These are phyloP conservation scores for Parsonsia alboflavescens DNA, from an alignment of 257 asterid species.

Conservation along the genomic window DNA sequence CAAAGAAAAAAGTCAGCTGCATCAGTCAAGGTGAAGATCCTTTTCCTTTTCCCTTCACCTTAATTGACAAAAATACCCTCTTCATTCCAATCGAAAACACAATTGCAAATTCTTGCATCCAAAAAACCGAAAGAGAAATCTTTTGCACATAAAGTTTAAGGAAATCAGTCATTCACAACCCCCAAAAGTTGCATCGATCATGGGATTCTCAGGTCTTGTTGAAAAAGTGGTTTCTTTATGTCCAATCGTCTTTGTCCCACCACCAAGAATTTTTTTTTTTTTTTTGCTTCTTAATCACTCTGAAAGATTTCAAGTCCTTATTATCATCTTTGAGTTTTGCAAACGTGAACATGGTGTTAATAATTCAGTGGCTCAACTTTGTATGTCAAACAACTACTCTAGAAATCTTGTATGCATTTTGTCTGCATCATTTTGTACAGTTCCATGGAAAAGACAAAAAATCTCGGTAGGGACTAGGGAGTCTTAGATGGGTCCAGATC, in stretches of 20 bases:
- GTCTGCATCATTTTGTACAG: not conserved
- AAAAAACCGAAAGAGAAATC: not conserved
- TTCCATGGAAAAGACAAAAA: not conserved
- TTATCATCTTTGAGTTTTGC: not conserved
- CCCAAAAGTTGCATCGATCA: slow-evolving; percentile 1
- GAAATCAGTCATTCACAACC: not conserved
- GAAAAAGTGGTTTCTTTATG: not conserved
- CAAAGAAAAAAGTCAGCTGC: slow-evolving; percentile 68
- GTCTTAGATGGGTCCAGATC: no score
- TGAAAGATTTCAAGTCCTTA: not conserved
- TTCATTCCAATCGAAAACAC: not conserved
- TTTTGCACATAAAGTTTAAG: not conserved
- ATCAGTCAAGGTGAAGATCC: slow-evolving; percentile 53
- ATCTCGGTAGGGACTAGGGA: no score
- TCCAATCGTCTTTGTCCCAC: not conserved
- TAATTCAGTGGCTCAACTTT: no score
- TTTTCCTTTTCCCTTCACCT: not conserved
- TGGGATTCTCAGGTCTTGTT: not conserved
- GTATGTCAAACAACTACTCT: no score
- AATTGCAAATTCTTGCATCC: not conserved
- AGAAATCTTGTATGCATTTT: not conserved
- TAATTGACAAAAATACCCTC: not conserved
- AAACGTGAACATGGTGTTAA: not conserved
- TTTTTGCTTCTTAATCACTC: not conserved
- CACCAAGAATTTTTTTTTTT: not conserved